Percentiles rank a stretch among this genome's conserved stretches.
Evolutionary conservation across 306 rosid genomes (phyloP).

Genomic region (Fagus crenata): DNA sequence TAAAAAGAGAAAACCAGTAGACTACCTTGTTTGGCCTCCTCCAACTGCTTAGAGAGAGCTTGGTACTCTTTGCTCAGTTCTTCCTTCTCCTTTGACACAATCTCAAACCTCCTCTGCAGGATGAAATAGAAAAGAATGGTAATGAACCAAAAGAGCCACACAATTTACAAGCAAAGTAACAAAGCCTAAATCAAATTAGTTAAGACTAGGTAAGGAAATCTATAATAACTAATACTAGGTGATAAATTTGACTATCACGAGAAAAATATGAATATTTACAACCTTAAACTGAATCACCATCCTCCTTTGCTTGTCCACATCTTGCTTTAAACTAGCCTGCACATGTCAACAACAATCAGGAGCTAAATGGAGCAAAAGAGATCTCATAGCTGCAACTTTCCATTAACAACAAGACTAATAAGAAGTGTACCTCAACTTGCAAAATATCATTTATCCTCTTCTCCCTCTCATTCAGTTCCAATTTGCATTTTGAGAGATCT

Average conservation of each 20-base stretch:
- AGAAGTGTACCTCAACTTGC: conserved; percentile 59
- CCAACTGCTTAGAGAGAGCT: conserved; percentile 72
- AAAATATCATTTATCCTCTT: conserved; percentile 57
- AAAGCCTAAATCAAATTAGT: neutral
- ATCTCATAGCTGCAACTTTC: neutral
- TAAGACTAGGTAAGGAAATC: neutral
- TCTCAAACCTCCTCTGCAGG: conserved; percentile 58
- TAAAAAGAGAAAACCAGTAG: neutral
- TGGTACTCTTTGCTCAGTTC: conserved; percentile 67
- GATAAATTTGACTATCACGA: neutral
- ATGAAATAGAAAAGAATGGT: conserved; percentile 11
- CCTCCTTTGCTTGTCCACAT: conserved; percentile 65
- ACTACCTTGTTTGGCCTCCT: conserved; percentile 82
- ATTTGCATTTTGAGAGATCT: conserved; percentile 63
- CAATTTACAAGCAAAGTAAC: neutral
- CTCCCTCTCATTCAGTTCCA: conserved; percentile 63
- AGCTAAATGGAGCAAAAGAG: conserved; percentile 2
- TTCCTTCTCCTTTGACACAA: conserved; percentile 64
- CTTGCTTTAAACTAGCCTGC: conserved; percentile 70
- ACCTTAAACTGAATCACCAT: conserved; percentile 58
- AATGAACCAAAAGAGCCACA: neutral
- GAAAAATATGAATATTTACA: neutral
- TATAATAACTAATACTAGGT: neutral
- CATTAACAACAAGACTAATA: conserved; percentile 6
- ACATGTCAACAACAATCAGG: conserved; percentile 20